Evolutionary conservation across 805 yeast species (phyloP).

Genomic region (Vanderwaltozyma verrucispora): DNA sequence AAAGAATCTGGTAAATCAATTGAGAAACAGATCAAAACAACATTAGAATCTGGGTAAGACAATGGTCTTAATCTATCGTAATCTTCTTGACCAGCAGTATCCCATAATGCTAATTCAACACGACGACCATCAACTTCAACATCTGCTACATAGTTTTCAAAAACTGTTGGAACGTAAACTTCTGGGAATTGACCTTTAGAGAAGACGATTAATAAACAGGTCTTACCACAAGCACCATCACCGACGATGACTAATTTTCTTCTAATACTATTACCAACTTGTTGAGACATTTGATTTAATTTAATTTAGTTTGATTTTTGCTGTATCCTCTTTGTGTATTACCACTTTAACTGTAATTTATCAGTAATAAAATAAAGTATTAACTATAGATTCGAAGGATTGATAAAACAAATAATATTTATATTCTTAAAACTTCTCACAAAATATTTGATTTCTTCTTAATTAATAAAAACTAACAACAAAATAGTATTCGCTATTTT

Average conservation of each 20-base stretch:
- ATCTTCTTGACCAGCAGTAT: conserved; percentile 98
- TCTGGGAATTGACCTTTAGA: conserved; percentile 89
- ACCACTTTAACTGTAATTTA: too few relatives aligned
- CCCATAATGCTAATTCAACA: conserved; percentile 93
- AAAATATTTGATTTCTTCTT: too few relatives aligned
- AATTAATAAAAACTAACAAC: too few relatives aligned
- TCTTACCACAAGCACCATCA: conserved; percentile 97
- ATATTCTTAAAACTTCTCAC: too few relatives aligned
- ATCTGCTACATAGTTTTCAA: conserved; percentile 95
- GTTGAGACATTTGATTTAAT: conserved; percentile 28
- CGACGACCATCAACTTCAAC: conserved; percentile 86
- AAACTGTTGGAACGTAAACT: conserved; percentile 91
- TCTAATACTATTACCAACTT: conserved; percentile 32
- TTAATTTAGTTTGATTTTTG: too few relatives aligned
- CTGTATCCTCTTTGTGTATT: too few relatives aligned
- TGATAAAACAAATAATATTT: too few relatives aligned
- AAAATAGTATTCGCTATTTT: too few relatives aligned
- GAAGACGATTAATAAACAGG: conserved; percentile 78
- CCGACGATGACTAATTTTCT: conserved; percentile 90
- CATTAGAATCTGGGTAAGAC: conserved; percentile 88
- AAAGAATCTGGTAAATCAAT: conserved; percentile 86
- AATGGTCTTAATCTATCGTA: conserved; percentile 88
- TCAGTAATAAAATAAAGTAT: too few relatives aligned
- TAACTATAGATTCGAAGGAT: too few relatives aligned
- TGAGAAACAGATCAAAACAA: conserved; percentile 83